Evolutionary conservation across 2,329 filamentous ascomycete genomes (phyloP).

Genomic region (Fusarium veterinarium): DNA sequence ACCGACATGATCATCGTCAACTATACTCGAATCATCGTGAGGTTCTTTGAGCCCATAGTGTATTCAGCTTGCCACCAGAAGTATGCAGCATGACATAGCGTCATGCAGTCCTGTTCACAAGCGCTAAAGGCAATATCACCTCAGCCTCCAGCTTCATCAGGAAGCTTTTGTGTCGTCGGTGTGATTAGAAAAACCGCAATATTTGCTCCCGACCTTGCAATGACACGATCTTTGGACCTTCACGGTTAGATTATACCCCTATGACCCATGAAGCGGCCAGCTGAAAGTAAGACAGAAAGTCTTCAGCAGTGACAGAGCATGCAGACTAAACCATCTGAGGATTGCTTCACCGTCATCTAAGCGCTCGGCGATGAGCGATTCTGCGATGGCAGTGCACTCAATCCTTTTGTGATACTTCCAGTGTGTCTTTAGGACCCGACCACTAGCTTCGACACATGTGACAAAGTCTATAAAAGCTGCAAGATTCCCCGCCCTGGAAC

Average conservation of each 20-base stretch:
- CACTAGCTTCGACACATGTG: background rate
- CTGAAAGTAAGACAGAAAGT: background rate
- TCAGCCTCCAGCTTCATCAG: background rate
- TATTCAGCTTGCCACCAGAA: background rate
- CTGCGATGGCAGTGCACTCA: too few relatives aligned
- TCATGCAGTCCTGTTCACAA: background rate
- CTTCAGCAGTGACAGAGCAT: background rate
- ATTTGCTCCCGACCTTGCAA: background rate
- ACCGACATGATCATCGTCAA: background rate
- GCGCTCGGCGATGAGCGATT: too few relatives aligned
- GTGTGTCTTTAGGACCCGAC: rapidly evolving
- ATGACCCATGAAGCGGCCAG: background rate
- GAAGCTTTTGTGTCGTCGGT: background rate
- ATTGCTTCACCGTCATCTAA: background rate
- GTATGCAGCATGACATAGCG: background rate
- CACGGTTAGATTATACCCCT: background rate
- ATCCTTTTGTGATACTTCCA: too few relatives aligned
- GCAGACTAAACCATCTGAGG: background rate
- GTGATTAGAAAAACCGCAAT: background rate
- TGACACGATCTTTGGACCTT: background rate
- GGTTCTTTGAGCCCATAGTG: rapidly evolving
- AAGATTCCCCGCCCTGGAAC: background rate
- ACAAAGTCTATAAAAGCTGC: background rate
- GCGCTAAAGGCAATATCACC: background rate
- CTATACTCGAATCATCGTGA: too few relatives aligned